These are phyloP conservation scores for Pleurotus citrinopileatus DNA, from an alignment of 768 basidiomycete species.

Conservation along the genomic window DNA sequence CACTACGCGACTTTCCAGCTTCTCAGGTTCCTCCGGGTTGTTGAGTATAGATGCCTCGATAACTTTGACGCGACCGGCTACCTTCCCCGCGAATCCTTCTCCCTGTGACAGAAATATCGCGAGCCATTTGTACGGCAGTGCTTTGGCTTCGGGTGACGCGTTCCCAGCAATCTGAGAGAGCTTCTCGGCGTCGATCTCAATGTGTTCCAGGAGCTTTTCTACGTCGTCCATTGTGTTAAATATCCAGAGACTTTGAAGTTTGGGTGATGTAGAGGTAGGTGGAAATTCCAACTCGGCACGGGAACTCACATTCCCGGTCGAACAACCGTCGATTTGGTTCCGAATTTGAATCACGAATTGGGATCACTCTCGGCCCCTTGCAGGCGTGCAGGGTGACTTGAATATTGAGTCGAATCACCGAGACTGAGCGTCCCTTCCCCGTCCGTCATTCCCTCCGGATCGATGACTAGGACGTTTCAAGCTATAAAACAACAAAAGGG, in stretches of 20 bases:
- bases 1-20: constrained; percentile 43
- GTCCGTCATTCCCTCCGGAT: background rate
- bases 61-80: constrained; percentile 28
- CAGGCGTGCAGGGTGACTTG: background rate
- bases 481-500: constrained; percentile 1
- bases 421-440: background rate
- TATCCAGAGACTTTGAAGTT: too few relatives aligned
- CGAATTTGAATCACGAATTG: background rate
- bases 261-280: background rate
- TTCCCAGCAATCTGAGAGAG: constrained; percentile 30
- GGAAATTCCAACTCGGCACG: background rate
- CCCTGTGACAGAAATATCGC: constrained; percentile 25
- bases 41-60: constrained; percentile 38
- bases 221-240: background rate
- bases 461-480: background rate
- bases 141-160: constrained; percentile 33
- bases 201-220: background rate
- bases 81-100: constrained; percentile 26
- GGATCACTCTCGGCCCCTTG: too few relatives aligned
- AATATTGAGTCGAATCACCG: background rate
- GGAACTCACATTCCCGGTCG: background rate
- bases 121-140: constrained; percentile 35
- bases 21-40: constrained; percentile 43
- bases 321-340: too few relatives aligned
- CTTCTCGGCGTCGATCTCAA: constrained; percentile 15